Conservation (phyloP, 176 grass and related monocot species). For the Oryza coarctata region DNA sequence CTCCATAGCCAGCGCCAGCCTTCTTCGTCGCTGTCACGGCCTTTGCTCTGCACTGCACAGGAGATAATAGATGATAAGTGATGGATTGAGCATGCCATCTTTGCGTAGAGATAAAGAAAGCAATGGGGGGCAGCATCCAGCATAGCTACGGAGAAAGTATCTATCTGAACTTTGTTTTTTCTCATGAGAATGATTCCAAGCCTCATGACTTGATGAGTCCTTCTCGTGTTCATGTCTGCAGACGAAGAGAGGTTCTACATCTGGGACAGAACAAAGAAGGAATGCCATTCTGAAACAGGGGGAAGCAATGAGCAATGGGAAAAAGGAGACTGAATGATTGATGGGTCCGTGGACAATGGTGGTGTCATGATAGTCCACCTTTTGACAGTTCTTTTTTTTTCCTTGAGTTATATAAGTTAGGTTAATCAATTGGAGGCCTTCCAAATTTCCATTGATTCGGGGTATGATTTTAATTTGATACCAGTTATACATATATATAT, state of each 20-base stretch:
- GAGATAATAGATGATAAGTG: neutral
- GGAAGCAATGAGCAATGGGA: neutral
- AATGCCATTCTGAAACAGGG: neutral
- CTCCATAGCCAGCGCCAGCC: conserved; percentile 8
- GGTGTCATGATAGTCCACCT: neutral
- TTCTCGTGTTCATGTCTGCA: neutral
- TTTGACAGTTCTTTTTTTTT: neutral
- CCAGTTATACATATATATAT: too few relatives aligned
- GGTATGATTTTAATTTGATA: too few relatives aligned
- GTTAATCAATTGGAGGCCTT: too few relatives aligned
- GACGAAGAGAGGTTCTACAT: neutral
- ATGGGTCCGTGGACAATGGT: neutral
- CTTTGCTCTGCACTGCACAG: conserved; percentile 18
- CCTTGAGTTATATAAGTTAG: neutral
- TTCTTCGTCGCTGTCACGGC: neutral
- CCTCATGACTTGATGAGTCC: conserved; percentile 9
- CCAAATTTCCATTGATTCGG: too few relatives aligned
- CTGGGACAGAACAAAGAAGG: neutral
- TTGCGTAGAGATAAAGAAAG: conserved; percentile 43
- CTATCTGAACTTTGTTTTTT: conserved; percentile 1
- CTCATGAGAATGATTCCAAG: conserved; percentile 24
- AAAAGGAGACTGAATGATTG: neutral
- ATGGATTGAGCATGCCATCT: conserved; percentile 24
- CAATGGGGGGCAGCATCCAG: neutral
- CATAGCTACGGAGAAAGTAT: neutral